phyloP scores from a whole-genome alignment of 805 yeast genomes.

The Wickerhamiella domercqiae region DNA sequence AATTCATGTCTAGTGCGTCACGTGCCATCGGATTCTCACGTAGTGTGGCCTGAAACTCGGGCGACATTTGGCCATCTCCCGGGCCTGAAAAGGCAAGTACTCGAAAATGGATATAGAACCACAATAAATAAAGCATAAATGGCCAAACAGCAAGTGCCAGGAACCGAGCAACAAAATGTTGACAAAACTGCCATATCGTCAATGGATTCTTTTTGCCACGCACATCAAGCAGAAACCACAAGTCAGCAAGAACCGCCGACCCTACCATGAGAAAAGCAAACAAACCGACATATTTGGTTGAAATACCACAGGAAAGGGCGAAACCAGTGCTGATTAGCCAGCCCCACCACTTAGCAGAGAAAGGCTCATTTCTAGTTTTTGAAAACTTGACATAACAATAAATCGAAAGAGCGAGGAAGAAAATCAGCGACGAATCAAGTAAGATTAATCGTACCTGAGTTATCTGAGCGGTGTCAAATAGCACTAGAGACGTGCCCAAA shows the following conservation, averaged over 20 bases:
- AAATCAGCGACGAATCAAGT: slow-evolving; percentile 78
- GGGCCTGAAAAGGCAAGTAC: slow-evolving; percentile 71
- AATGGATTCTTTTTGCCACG: slow-evolving; percentile 39
- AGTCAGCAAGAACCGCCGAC: slow-evolving; percentile 69
- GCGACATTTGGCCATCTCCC: slow-evolving; percentile 83
- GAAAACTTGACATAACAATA: slow-evolving; percentile 60
- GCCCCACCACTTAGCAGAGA: slow-evolving; percentile 79
- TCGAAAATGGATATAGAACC: slow-evolving; percentile 70
- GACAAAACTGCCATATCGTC: slow-evolving; percentile 19
- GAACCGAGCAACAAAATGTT: slow-evolving; percentile 64
- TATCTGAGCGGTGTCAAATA: slow-evolving; percentile 68
- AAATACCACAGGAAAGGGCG: slow-evolving; percentile 74
- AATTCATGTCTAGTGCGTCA: slow-evolving; percentile 54
- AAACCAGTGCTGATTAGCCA: slow-evolving; percentile 81
- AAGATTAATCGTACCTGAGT: slow-evolving; percentile 80
- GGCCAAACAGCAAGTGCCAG: slow-evolving; percentile 59
- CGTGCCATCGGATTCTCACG: slow-evolving; percentile 46
- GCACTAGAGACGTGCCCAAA: slow-evolving; percentile 46
- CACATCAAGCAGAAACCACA: slow-evolving; percentile 40
- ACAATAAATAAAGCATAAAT: slow-evolving; percentile 44
- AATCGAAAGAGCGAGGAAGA: slow-evolving; percentile 76
- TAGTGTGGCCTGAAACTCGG: slow-evolving; percentile 79
- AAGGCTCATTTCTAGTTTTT: slow-evolving; percentile 43
- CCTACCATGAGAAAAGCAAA: slow-evolving; percentile 83
- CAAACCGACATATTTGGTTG: slow-evolving; percentile 94